A percentile compares a stretch with the other conserved stretches of the same genome.
Conservation (phyloP, 164 flowering plant species). For the Litsea cubeba region DNA sequence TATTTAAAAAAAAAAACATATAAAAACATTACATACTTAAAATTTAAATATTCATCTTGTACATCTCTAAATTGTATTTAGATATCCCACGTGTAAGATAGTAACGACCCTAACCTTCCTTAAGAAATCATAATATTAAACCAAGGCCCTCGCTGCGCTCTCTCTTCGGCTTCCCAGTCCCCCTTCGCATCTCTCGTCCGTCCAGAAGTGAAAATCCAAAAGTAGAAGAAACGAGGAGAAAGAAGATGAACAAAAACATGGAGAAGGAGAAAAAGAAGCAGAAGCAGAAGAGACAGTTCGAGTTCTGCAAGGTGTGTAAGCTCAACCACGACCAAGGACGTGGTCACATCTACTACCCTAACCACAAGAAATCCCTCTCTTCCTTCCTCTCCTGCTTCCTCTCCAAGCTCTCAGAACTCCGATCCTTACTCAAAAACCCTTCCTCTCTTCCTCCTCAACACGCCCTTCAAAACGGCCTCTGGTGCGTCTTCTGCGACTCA, state of each 20-base stretch:
- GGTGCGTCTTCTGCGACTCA: slow-evolving; percentile 84
- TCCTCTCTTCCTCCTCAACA: slow-evolving; percentile 47
- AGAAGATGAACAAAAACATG: neutral
- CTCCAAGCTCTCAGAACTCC: slow-evolving; percentile 53
- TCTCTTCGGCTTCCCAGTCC: no score
- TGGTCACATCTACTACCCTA: slow-evolving; percentile 71
- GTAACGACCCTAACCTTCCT: no score
- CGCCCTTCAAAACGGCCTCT: slow-evolving; percentile 36
- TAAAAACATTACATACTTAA: no score
- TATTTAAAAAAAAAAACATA: no score
- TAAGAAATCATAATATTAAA: no score
- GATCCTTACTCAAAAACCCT: slow-evolving; percentile 66
- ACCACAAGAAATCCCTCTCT: slow-evolving; percentile 60
- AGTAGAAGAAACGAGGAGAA: slow-evolving; percentile 1
- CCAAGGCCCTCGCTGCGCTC: no score
- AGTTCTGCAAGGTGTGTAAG: slow-evolving; percentile 77
- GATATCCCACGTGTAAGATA: no score
- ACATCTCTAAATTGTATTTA: no score
- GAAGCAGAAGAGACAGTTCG: slow-evolving; percentile 35
- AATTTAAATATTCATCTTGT: no score
- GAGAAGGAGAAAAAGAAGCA: slow-evolving; percentile 14
- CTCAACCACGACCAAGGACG: slow-evolving; percentile 69
- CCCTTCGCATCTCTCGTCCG: no score
- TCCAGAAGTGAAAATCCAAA: no score
- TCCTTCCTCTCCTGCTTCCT: slow-evolving; percentile 57